Base-by-base conservation (phyloP, 2,329 filamentous ascomycete species). In the Stachybotrys echinatus region DNA sequence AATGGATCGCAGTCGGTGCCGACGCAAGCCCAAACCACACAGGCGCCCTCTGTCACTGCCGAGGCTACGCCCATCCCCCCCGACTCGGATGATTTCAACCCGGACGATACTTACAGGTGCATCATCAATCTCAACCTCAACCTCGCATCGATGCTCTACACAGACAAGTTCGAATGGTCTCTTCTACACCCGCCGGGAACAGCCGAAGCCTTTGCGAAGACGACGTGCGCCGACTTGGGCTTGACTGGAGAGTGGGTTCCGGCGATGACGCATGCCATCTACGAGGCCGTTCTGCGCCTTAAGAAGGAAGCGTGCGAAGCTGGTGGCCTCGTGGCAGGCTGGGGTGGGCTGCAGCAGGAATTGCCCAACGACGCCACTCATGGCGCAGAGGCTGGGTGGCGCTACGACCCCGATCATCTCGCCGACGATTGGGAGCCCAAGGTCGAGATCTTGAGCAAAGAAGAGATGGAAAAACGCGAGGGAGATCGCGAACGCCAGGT, bases 111-210 rank as follows among this genome's bases (percentile, higher is more conserved):
- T 3, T 96, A 97, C 69, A 85, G 94, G 45, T 97, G 94, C 65
- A 87, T 97, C 60, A 85, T 99, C 58, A 89, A 84, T 42, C 75
- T 99, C 42, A 96, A 88, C 64, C 88, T 99, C 61, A 96, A 96
- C 63, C 79, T 97, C 20, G 85, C 91, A 48, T 95, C 95, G 50
- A 85, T 88, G 59, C 80, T 97, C 12, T 97, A 96, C 68, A 95
- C 89, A 4, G 94, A 99, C 75, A 96, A 92, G 63, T 97, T 99
- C 56, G 92, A 97, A 66, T 97, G 92, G 92, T 97, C 92, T 5
- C 75, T 99, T 19, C 76, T 96, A 18, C 92, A 97, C 61, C 91
- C 92, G 3, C 88, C 91, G 2, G 92, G 92, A 20, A 91, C 92
- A 40, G 90, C 94, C 0, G 92, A 99, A 67, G 83, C 87, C 12